phyloP scores from a whole-genome alignment of 2,329 filamentous ascomycete species.

The Trichoderma afroharzianum region DNA sequence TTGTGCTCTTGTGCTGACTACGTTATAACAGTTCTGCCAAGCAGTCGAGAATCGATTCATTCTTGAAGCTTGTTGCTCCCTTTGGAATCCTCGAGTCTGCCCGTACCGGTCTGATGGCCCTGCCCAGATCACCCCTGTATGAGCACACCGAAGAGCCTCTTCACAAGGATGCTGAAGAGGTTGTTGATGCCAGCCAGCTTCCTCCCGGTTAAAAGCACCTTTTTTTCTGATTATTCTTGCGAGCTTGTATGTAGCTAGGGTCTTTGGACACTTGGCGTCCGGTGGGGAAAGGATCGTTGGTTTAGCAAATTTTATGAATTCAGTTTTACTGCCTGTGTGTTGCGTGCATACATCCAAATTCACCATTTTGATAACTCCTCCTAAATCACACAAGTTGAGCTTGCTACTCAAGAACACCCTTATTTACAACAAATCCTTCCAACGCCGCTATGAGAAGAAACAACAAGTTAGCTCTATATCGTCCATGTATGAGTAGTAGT shows the following conservation, averaged over 20 bases:
- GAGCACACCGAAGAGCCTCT: conserved; percentile 65
- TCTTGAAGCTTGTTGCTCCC: conserved; percentile 89
- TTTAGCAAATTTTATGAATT: conserved; percentile 17
- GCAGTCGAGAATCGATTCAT: conserved; percentile 89
- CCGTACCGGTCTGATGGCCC: conserved; percentile 91
- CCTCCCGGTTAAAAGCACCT: conserved; percentile 69
- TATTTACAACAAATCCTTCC: conserved; percentile 91
- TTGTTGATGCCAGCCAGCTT: conserved; percentile 90
- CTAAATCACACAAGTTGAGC: neutral
- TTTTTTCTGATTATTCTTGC: neutral
- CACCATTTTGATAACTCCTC: neutral
- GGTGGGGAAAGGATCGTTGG: conserved; percentile 16
- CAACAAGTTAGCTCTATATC: conserved; percentile 19
- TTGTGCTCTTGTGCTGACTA: conserved; percentile 23
- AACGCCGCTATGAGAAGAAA: conserved; percentile 55
- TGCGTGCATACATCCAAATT: neutral
- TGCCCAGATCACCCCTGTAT: conserved; percentile 86
- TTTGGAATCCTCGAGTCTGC: conserved; percentile 97
- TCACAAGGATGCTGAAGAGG: conserved; percentile 84
- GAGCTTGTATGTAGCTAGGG: conserved; percentile 6
- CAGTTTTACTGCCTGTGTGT: conserved; percentile 1
- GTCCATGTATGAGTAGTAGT: neutral
- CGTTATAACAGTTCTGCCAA: conserved; percentile 71
- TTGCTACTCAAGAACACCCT: conserved; percentile 63
- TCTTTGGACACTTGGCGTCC: conserved; percentile 20